Percentiles rank a stretch among this genome's conserved stretches.
Conservation (phyloP, 345 rosid species). For the Syzygium oleosum region DNA sequence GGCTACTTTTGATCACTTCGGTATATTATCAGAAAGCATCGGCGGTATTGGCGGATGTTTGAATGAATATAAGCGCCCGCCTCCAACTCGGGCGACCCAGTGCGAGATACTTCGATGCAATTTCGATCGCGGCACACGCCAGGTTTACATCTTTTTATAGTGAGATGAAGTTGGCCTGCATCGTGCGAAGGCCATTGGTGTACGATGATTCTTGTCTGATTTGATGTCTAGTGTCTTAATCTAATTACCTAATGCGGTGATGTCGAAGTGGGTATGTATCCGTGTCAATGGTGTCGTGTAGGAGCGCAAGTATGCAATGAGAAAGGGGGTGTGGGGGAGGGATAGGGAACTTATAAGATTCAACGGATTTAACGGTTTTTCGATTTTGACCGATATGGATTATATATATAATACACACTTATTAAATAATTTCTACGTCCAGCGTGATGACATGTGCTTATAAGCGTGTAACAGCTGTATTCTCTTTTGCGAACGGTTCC, state of each 20-base stretch:
- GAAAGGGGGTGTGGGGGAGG: background rate
- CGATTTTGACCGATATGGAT: background rate
- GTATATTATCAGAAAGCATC: background rate
- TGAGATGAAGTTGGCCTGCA: background rate
- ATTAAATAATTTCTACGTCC: background rate
- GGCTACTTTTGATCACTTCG: background rate
- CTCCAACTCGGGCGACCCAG: background rate
- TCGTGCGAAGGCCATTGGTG: background rate
- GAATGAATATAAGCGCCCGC: background rate
- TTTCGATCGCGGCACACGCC: background rate
- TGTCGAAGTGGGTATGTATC: background rate
- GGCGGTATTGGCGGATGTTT: background rate
- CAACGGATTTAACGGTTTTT: background rate
- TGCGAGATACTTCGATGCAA: background rate
- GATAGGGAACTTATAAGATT: background rate
- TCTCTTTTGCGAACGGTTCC: background rate
- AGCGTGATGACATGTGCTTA: background rate
- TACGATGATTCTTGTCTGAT: background rate
- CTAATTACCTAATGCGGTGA: background rate
- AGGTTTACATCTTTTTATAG: background rate
- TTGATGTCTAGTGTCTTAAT: background rate
- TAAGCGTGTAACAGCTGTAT: background rate
- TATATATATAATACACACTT: background rate
- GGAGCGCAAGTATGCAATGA: background rate
- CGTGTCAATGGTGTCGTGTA: background rate